phyloP scores from a whole-genome alignment of 176 grass and related monocot species.

The Carex cristatella region DNA sequence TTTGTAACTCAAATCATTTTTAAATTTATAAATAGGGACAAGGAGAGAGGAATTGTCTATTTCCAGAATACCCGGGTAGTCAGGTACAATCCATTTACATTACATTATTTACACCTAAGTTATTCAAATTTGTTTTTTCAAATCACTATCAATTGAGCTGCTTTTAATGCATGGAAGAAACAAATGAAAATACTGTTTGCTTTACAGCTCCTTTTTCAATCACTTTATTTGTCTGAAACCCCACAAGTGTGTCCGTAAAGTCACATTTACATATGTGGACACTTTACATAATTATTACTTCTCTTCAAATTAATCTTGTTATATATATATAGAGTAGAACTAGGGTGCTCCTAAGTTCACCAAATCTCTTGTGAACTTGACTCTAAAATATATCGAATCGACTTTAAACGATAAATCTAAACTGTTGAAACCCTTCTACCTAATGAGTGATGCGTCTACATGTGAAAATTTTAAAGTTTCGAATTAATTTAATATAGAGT shows the following conservation, averaged over 20 bases:
- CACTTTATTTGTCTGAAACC: slow-evolving; percentile 20
- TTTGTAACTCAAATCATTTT: slow-evolving; percentile 19
- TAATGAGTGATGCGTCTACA: too few species aligned
- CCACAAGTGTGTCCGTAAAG: slow-evolving; percentile 18
- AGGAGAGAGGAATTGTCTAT: slow-evolving; percentile 66
- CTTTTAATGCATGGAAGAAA: slow-evolving; percentile 8
- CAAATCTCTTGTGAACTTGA: too few species aligned
- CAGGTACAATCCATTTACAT: slow-evolving; percentile 42
- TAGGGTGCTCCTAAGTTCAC: too few species aligned
- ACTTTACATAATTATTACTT: slow-evolving; percentile 24
- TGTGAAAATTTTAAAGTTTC: too few species aligned
- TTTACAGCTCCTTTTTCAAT: slow-evolving; percentile 36
- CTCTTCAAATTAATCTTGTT: slow-evolving; percentile 18
- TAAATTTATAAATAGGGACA: slow-evolving; percentile 41
- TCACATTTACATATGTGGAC: slow-evolving; percentile 2
- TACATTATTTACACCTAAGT: slow-evolving; percentile 7
- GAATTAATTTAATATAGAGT: too few species aligned
- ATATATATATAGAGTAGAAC: neutral
- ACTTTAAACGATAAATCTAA: too few species aligned
- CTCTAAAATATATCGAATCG: too few species aligned
- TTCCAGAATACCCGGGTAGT: slow-evolving; percentile 70
- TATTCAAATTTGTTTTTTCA: neutral
- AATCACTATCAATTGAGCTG: slow-evolving; percentile 11
- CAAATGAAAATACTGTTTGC: slow-evolving; percentile 27
- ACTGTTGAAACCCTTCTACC: too few species aligned